These are phyloP conservation scores for Suhomyces sp. DNA, from an alignment of 805 yeast species.

Conservation along the genomic window DNA sequence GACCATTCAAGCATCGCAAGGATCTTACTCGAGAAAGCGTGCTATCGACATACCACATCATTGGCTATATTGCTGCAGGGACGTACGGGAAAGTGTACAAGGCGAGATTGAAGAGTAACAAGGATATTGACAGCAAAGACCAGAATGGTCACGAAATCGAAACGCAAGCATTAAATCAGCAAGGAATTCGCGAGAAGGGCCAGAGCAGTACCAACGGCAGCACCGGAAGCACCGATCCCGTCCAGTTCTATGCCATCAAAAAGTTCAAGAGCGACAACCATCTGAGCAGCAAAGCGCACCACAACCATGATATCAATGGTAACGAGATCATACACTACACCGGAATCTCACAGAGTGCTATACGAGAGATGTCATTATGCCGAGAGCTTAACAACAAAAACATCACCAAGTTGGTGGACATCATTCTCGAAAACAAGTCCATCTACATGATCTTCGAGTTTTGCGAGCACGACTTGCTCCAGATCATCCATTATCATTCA, in stretches of 20 bases:
- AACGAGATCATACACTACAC: conserved; percentile 87
- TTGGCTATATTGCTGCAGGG: conserved; percentile 98
- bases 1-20: conserved; percentile 47
- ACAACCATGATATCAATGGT: conserved; percentile 53
- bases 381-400: conserved; percentile 80
- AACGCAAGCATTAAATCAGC: not conserved
- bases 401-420: conserved; percentile 75
- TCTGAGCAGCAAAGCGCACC: conserved; percentile 29
- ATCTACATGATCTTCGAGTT: conserved; percentile 95
- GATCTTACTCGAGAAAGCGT: conserved; percentile 71
- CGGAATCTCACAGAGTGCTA: conserved; percentile 94
- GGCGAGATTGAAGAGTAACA: conserved; percentile 53
- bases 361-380: conserved; percentile 93
- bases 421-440: conserved; percentile 80
- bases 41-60: conserved; percentile 76
- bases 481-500: conserved; percentile 90
- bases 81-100: conserved; percentile 95
- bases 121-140: conserved; percentile 7
- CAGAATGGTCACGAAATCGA: not conserved
- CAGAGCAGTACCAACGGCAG: not conserved
- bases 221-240: not conserved
- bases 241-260: conserved; percentile 73
- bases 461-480: conserved; percentile 93
- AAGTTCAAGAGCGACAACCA: conserved; percentile 84
- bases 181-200: conserved; percentile 1